phyloP scores from a whole-genome alignment of 345 rosid genomes.

The Odontarrhena argentea region DNA sequence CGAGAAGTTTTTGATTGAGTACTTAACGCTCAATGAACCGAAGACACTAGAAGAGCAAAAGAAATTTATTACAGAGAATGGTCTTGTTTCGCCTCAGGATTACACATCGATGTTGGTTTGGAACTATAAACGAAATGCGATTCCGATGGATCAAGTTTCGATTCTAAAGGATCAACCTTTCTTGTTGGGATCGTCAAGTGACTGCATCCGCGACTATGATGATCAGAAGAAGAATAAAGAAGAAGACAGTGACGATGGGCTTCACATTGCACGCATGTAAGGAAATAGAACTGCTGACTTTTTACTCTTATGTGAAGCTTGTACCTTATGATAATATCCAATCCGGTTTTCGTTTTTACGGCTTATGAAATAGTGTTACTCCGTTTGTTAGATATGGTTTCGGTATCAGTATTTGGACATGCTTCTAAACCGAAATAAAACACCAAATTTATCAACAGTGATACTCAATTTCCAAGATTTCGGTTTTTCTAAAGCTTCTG shows the following conservation, averaged over 20 bases:
- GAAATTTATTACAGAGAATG: constrained; percentile 63
- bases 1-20: constrained; percentile 79
- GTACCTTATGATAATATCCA: background rate
- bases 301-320: constrained; percentile 19
- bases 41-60: constrained; percentile 78
- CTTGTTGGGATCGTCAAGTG: constrained; percentile 45
- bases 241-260: constrained; percentile 48
- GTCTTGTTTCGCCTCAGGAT: constrained; percentile 91
- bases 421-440: background rate
- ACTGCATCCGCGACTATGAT: constrained; percentile 27
- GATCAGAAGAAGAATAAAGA: constrained; percentile 40
- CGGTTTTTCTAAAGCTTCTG: constrained; percentile 12
- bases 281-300: constrained; percentile 14
- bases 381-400: background rate
- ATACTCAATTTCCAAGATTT: background rate
- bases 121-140: constrained; percentile 90
- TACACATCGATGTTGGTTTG: constrained; percentile 92
- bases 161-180: constrained; percentile 49
- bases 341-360: background rate
- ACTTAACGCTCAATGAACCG: constrained; percentile 72
- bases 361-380: background rate
- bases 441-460: constrained; percentile 5
- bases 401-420: background rate
- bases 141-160: constrained; percentile 67
- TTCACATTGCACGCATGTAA: constrained; percentile 53